Conservation (phyloP, 257 asterid genomes). For the Solanum tarapatanum region DNA sequence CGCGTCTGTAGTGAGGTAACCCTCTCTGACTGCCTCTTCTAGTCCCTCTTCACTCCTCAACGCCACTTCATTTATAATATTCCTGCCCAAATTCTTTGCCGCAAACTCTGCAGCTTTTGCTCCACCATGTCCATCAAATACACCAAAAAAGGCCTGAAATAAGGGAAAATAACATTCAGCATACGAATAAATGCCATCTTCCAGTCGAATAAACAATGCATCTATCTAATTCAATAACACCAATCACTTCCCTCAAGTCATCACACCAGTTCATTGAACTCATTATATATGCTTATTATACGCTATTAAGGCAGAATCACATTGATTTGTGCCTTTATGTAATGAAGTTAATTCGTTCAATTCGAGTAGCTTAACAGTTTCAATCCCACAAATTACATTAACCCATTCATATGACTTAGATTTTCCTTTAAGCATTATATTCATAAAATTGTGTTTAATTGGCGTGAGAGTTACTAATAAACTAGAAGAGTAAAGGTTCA, state of each 20-base stretch:
- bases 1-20: slow-evolving; percentile 55
- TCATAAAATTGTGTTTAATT: neutral
- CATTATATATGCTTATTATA: neutral
- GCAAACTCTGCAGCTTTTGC: slow-evolving; percentile 59
- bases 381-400: neutral
- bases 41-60: slow-evolving; percentile 26
- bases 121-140: slow-evolving; percentile 86
- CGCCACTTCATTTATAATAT: slow-evolving; percentile 29
- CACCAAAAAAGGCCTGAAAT: slow-evolving; percentile 68
- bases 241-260: neutral
- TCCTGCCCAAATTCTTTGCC: slow-evolving; percentile 36
- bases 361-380: neutral
- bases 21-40: slow-evolving; percentile 47
- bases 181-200: neutral
- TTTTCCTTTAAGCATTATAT: neutral
- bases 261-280: neutral
- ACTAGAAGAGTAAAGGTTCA: neutral
- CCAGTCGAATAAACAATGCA: neutral
- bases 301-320: neutral
- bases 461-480: neutral
- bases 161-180: neutral
- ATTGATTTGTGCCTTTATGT: neutral
- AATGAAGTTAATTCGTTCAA: neutral
- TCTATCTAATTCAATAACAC: neutral
- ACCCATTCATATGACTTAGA: neutral